Base-by-base conservation (phyloP, 2,329 filamentous ascomycete species). In the Aspergillus luchuensis region DNA sequence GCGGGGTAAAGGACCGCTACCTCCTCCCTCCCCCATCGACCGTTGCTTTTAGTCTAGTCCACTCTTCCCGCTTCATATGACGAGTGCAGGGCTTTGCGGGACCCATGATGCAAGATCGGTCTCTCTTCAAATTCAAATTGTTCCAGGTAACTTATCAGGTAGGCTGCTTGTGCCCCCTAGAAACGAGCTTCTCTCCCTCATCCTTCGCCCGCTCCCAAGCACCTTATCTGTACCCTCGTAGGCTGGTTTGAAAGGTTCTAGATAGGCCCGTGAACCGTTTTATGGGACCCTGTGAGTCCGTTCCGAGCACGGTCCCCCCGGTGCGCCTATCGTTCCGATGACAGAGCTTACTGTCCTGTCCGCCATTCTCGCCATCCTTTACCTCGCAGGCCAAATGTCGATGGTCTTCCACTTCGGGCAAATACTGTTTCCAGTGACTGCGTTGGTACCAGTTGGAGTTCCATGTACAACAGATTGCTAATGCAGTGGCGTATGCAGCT, bases 1-100 rank as follows among this genome's bases (percentile, higher is more conserved):
- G 58, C 58, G 58, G 58, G 58, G 58, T 60, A 60, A 45, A 41
- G n/a, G 25, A 33, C 48, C 45, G 36, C 51, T 55, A 55, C 21
- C 15, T 57, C 19, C 21, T 21, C 43, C 10, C 8, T 21, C 41
- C 17, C 19, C 36, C 36, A 21, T 28, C 51, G 10, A 23, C 39
- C 53, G 41, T 56, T 15, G 53, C 30, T 43, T 36, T 36, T 36
- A 36, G 33, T 36, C 36, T 45, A 45, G 21, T 43, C 15, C 8
- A 30, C 50, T 13, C 15, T 56, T 19, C 25, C 53, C 36, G 17
- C 43, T 17, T 39, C 39, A 15, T 39, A 25, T 36, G 28, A 45
- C 36, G 39, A n/a, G 36, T 30, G 43, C 53, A 56, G 25, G 53
- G 25, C 33, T 49, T 36, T 57, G 41, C n/a, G 33, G 47, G 23